Percentiles rank a stretch among this genome's conserved stretches.
These are phyloP conservation scores for Lasiodiplodia gonubiensis DNA, from an alignment of 2,329 filamentous ascomycete species.

Conservation along the genomic window DNA sequence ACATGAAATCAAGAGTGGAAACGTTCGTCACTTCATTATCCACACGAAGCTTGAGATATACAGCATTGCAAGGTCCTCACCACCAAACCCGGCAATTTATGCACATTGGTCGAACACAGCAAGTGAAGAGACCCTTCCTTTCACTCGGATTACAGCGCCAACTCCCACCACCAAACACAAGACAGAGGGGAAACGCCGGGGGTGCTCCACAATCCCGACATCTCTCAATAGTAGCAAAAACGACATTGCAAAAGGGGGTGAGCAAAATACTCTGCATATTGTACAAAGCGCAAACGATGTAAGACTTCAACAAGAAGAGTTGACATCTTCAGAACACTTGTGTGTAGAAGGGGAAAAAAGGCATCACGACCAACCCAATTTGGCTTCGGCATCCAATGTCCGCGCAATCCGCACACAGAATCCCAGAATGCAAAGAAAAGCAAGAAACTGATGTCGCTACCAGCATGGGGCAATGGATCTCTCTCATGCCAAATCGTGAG, in stretches of 20 bases:
- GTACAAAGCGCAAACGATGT: neutral
- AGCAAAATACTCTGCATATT: neutral
- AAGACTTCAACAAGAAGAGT: neutral
- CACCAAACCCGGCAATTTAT: no score
- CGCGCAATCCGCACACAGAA: neutral
- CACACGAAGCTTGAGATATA: no score
- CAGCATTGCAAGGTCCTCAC: no score
- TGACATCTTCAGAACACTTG: neutral
- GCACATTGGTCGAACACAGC: no score
- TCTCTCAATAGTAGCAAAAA: neutral
- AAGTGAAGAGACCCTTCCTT: no score
- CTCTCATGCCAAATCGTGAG: conserved; percentile 12
- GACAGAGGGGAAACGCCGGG: neutral
- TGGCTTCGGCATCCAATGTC: conserved; percentile 1
- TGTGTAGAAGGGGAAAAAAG: neutral
- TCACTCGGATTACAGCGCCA: no score
- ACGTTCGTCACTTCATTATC: no score
- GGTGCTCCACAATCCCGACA: neutral
- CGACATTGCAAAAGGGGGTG: neutral
- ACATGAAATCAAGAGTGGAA: no score
- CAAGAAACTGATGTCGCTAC: conserved; percentile 1
- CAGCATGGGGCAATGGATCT: neutral
- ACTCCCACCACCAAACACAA: neutral
- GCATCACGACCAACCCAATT: neutral
- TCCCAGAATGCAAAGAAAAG: neutral